Conservation (phyloP, 495 filamentous ascomycete genomes). For the Trichocladium uniseriatum region DNA sequence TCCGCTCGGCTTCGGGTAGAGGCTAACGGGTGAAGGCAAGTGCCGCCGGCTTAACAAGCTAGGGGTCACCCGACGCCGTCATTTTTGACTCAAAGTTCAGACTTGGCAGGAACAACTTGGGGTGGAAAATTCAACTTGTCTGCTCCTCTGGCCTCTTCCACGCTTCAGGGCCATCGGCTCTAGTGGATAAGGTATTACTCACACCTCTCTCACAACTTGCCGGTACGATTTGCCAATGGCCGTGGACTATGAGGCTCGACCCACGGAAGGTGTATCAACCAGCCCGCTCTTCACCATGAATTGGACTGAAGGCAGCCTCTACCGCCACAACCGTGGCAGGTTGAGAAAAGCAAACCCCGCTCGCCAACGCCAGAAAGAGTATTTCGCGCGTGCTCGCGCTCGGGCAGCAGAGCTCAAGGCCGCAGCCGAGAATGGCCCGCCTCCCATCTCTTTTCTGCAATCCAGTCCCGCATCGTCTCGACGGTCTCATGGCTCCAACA, state of each 20-base stretch:
- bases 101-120: not conserved
- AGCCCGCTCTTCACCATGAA: slow-evolving; percentile 32
- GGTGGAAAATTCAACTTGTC: not conserved
- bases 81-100: not conserved
- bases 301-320: slow-evolving; percentile 38
- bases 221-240: too few relatives aligned
- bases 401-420: slow-evolving; percentile 15
- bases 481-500: slow-evolving; percentile 6
- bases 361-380: slow-evolving; percentile 30
- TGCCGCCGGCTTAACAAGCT: not conserved
- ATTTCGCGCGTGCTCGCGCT: slow-evolving; percentile 33
- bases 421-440: slow-evolving; percentile 5
- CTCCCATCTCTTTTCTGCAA: slow-evolving; percentile 5
- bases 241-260: too few relatives aligned
- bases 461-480: slow-evolving; percentile 2
- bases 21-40: slow-evolving; percentile 2
- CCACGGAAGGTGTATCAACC: too few relatives aligned
- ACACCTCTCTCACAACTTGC: too few relatives aligned
- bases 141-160: too few relatives aligned
- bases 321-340: slow-evolving; percentile 27
- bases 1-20: not conserved
- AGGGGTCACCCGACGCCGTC: too few relatives aligned
- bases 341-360: slow-evolving; percentile 25
- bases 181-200: too few relatives aligned
- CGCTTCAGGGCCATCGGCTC: too few relatives aligned